Evolutionary conservation across 2,329 filamentous ascomycete genomes (phyloP).

Genomic region (Ophiosphaerella korrae): DNA sequence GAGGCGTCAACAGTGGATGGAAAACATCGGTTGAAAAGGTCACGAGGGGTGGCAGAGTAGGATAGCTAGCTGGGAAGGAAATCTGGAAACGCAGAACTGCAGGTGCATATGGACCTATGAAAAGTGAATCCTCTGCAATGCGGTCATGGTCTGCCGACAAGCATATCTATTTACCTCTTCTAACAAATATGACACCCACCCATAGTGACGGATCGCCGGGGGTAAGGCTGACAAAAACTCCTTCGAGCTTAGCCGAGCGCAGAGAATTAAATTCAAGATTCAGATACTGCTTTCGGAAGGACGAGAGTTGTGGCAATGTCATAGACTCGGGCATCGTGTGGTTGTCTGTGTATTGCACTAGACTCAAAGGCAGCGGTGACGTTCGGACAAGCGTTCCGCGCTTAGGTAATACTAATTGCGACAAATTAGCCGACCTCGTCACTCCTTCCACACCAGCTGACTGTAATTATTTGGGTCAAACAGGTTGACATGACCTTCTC

Average conservation of each 20-base stretch:
- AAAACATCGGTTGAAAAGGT: conserved; percentile 94
- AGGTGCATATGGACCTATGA: conserved; percentile 81
- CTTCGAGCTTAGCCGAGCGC: conserved; percentile 80
- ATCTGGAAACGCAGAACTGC: conserved; percentile 90
- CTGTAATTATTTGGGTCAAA: no score
- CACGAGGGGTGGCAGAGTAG: conserved; percentile 77
- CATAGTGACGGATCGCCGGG: conserved; percentile 81
- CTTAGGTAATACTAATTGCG: no score
- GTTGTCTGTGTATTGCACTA: no score
- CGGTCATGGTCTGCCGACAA: conserved; percentile 6
- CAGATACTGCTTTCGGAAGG: conserved; percentile 75
- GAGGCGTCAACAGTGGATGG: conserved; percentile 87
- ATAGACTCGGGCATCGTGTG: conserved; percentile 32
- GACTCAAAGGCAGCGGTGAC: no score
- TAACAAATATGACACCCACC: conserved; percentile 90
- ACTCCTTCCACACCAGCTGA: no score
- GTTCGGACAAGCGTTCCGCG: no score
- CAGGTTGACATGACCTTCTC: no score
- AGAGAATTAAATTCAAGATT: conserved; percentile 81
- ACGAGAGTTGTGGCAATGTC: conserved; percentile 37
- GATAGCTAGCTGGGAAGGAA: conserved; percentile 82
- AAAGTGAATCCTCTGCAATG: conserved; percentile 31
- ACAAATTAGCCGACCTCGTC: no score
- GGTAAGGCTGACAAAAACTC: conserved; percentile 83
- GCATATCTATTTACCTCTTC: conserved; percentile 67